phyloP scores from a whole-genome alignment of 78 protist genomes.

The Mastigamoeba balamuthi region DNA sequence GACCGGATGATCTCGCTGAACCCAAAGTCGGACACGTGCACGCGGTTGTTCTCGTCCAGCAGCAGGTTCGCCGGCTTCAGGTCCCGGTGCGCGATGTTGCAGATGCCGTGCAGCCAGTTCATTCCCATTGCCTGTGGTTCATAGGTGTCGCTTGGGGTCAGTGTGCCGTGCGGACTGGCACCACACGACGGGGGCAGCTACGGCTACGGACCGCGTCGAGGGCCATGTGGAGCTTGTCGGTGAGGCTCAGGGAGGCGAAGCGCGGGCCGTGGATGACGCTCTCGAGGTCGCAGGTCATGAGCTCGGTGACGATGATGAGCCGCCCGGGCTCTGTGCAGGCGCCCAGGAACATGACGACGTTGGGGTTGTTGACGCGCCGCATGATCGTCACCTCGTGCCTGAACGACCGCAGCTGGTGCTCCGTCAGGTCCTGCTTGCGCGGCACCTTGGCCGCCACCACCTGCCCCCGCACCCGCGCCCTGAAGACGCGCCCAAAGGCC shows the following conservation, averaged over 20 bases:
- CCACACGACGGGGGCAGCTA: neutral
- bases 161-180: neutral
- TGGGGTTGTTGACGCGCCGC: constrained; percentile 41
- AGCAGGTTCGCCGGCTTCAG: constrained; percentile 39
- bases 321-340: constrained; percentile 54
- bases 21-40: too few relatives aligned
- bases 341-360: constrained; percentile 47
- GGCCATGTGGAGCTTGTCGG: constrained; percentile 33
- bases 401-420: constrained; percentile 35
- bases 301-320: constrained; percentile 46
- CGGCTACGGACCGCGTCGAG: constrained; percentile 27
- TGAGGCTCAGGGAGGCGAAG: constrained; percentile 15
- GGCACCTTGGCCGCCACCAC: constrained; percentile 46
- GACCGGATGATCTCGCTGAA: too few relatives aligned
- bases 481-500: constrained; percentile 41
- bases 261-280: constrained; percentile 18
- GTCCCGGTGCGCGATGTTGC: constrained; percentile 39
- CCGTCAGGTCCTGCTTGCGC: constrained; percentile 23
- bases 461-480: constrained; percentile 34
- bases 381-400: constrained; percentile 35
- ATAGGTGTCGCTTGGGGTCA: neutral
- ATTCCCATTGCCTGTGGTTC: constrained; percentile 30
- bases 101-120: constrained; percentile 50
- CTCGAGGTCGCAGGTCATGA: constrained; percentile 42
- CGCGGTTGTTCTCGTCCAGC: too few relatives aligned